Conservation (phyloP, 805 yeast species). For the Starmerella potacharoeniae region DNA sequence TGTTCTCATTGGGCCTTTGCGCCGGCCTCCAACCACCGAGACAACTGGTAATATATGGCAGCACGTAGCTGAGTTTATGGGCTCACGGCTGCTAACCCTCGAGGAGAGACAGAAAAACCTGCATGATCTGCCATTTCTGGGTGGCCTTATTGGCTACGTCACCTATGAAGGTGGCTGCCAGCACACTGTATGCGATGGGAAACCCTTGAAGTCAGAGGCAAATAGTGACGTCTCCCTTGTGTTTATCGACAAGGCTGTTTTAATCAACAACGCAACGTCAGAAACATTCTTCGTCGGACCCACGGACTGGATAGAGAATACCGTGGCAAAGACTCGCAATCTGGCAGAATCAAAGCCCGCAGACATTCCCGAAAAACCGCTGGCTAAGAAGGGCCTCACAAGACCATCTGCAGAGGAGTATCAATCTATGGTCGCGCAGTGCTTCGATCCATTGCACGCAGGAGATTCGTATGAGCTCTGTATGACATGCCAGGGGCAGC, state of each 20-base stretch:
- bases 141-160: slow-evolving; percentile 81
- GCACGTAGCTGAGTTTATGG: slow-evolving; percentile 17
- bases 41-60: slow-evolving; percentile 8
- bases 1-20: slow-evolving; percentile 16
- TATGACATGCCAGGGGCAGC: slow-evolving; percentile 62
- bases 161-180: slow-evolving; percentile 67
- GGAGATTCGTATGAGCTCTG: slow-evolving; percentile 96
- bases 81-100: slow-evolving; percentile 21
- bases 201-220: slow-evolving; percentile 8
- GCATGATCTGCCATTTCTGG: slow-evolving; percentile 57
- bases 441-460: slow-evolving; percentile 54
- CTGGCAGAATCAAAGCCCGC: neutral
- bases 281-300: slow-evolving; percentile 14
- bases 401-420: slow-evolving; percentile 33
- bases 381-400: neutral
- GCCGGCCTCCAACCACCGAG: neutral
- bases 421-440: slow-evolving; percentile 41
- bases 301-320: slow-evolving; percentile 1
- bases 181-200: slow-evolving; percentile 3
- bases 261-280: slow-evolving; percentile 6
- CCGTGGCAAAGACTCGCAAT: neutral
- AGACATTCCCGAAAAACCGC: neutral
- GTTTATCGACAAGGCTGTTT: slow-evolving; percentile 16
- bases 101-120: slow-evolving; percentile 18
- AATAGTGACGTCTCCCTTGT: slow-evolving; percentile 23